Conservation (phyloP, 768 basidiomycete genomes). For the Termitomyces sp. region DNA sequence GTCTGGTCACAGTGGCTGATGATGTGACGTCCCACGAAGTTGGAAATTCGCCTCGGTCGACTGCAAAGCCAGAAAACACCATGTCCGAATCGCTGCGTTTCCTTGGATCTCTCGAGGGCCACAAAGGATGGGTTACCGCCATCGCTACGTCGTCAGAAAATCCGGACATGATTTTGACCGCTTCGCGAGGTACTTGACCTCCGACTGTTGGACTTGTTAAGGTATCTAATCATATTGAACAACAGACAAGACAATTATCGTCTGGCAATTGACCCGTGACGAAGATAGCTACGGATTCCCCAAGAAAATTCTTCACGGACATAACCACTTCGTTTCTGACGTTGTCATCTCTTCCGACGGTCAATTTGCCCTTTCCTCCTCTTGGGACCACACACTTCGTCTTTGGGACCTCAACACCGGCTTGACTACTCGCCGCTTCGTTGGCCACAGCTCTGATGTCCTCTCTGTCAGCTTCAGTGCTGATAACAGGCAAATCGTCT, state of each 20-base stretch:
- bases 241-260: slow-evolving; percentile 98
- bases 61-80: slow-evolving; percentile 28
- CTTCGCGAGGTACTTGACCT: slow-evolving; percentile 77
- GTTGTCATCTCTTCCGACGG: slow-evolving; percentile 99
- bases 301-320: slow-evolving; percentile 95
- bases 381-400: slow-evolving; percentile 99
- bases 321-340: slow-evolving; percentile 99
- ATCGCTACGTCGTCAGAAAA: slow-evolving; percentile 98
- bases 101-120: slow-evolving; percentile 87
- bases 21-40: slow-evolving; percentile 30
- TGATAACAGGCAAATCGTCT: slow-evolving; percentile 99
- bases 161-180: slow-evolving; percentile 98
- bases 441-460: slow-evolving; percentile 97
- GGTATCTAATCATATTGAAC: slow-evolving; percentile 18
- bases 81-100: slow-evolving; percentile 88
- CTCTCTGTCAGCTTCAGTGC: slow-evolving; percentile 99
- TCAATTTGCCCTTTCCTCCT: slow-evolving; percentile 97
- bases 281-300: slow-evolving; percentile 92
- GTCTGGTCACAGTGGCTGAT: slow-evolving; percentile 62
- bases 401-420: slow-evolving; percentile 99
- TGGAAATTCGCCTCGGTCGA: slow-evolving; percentile 24
- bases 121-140: slow-evolving; percentile 98
- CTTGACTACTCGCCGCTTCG: slow-evolving; percentile 91
- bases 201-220: neutral
- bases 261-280: slow-evolving; percentile 96